Percentiles rank a stretch among this genome's conserved stretches.
phyloP scores from a whole-genome alignment of 129 eudicot species.

The Rutidosis leptorrhynchoides region DNA sequence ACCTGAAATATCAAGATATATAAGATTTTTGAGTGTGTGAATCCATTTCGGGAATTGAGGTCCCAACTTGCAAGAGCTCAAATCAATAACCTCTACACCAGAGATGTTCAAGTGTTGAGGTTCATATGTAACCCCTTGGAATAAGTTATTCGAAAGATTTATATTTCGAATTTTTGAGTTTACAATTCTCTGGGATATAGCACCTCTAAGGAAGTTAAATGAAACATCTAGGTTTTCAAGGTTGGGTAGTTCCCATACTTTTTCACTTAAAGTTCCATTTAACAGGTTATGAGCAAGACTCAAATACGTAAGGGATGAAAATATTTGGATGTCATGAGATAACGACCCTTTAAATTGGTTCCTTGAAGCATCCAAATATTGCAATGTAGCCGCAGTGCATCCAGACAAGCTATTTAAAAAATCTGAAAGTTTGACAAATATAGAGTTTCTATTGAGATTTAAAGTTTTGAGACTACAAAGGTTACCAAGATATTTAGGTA shows the following conservation, averaged over 20 bases:
- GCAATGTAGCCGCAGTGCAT: neutral
- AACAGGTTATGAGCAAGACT: neutral
- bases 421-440: neutral
- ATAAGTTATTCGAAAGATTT: neutral
- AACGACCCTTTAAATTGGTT: slow-evolving; percentile 4
- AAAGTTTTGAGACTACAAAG: neutral
- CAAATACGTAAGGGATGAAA: neutral
- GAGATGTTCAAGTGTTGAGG: neutral
- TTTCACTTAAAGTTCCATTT: slow-evolving; percentile 5
- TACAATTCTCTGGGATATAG: neutral
- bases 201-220: neutral
- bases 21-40: neutral
- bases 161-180: neutral
- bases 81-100: neutral
- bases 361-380: neutral
- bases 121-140: neutral
- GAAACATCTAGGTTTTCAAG: neutral
- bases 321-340: neutral
- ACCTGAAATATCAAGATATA: neutral
- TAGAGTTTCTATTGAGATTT: neutral
- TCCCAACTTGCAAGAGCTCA: neutral
- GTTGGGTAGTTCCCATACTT: neutral
- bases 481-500: neutral
- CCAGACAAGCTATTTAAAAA: neutral
- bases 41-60: neutral